phyloP scores from a whole-genome alignment of 768 basidiomycete genomes.

The Floccularia luteovirens region DNA sequence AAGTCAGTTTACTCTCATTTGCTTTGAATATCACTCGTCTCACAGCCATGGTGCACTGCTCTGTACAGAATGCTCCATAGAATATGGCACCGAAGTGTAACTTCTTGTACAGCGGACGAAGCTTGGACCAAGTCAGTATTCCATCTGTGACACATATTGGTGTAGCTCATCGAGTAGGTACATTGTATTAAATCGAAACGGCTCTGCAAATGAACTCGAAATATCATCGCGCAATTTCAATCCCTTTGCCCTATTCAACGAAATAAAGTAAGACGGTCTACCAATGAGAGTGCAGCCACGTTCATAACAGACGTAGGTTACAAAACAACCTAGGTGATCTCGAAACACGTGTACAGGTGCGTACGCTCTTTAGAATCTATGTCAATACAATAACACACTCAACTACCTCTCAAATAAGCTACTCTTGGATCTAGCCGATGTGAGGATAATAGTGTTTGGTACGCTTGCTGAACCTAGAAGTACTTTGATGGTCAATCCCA shows the following conservation, averaged over 20 bases:
- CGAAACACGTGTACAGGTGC: constrained; percentile 58
- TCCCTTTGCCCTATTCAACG: constrained; percentile 60
- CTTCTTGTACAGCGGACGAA: constrained; percentile 72
- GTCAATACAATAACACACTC: not conserved
- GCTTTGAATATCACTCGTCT: constrained; percentile 2
- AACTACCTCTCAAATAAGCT: constrained; percentile 31
- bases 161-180: constrained; percentile 37
- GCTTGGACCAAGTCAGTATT: constrained; percentile 69
- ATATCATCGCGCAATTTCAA: constrained; percentile 61
- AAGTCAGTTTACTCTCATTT: constrained; percentile 37
- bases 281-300: not conserved
- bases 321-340: constrained; percentile 66
- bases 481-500: constrained; percentile 50
- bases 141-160: not conserved
- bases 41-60: constrained; percentile 5
- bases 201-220: constrained; percentile 66
- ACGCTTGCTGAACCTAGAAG: constrained; percentile 52
- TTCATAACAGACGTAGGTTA: constrained; percentile 27
- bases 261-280: constrained; percentile 53
- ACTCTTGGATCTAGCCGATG: constrained; percentile 62
- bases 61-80: constrained; percentile 50
- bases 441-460: constrained; percentile 67
- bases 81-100: constrained; percentile 61
- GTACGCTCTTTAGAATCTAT: constrained; percentile 16
- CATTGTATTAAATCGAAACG: constrained; percentile 68